Evolutionary conservation across 176 grass and related monocot genomes (phyloP), one percentile per base, ranked within the genome.

Genomic region (Lolium rigidum): DNA sequence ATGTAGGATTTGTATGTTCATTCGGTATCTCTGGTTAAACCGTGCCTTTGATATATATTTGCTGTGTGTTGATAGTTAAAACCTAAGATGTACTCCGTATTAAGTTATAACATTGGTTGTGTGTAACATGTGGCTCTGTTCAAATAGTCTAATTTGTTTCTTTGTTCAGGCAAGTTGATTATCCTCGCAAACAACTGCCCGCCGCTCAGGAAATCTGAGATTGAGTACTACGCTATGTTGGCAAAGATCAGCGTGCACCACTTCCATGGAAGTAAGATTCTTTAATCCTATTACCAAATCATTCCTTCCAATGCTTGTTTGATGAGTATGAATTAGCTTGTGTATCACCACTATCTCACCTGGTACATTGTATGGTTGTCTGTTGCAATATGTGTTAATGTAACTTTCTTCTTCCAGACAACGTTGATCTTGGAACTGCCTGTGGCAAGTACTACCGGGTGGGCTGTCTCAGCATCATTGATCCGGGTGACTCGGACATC

Each of bases 201-300:
- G 28, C 95, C 93, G 0, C 89, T 98, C 6, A 87, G 95, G 48
- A 98, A 93, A 80, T 98, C 95, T 77, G 95, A 98, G 82, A 98
- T 98, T 10, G 95, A 98, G 85, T 98, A 98, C 83, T 98, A 98
- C 26, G 93, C 95, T 54, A 98, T 98, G 95, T 71, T 98, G 83
- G 89, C 89, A 15, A 98, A 98, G 86, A 74, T 98, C 74, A 92
- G 83, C 2, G 95, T 98, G 41, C 93, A 98, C 43, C 95, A 98
- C 55, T 98, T 95, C 21, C 90, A 92, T 68, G 95, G 95, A 88
- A 98, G 95, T 98, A 92, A 93, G 95, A 62, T 82, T 12, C 47
- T 5, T 51, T 26, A 13, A 74, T 0, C 46, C 22, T 74, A 28
- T 24, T 28, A 46, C 9, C 2, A 74, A 51, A 14, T 12, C 24